Evolutionary conservation across 2,329 filamentous ascomycete species (phyloP), one percentile per base, ranked within the genome.

Genomic region (Penicillium polonicum): DNA sequence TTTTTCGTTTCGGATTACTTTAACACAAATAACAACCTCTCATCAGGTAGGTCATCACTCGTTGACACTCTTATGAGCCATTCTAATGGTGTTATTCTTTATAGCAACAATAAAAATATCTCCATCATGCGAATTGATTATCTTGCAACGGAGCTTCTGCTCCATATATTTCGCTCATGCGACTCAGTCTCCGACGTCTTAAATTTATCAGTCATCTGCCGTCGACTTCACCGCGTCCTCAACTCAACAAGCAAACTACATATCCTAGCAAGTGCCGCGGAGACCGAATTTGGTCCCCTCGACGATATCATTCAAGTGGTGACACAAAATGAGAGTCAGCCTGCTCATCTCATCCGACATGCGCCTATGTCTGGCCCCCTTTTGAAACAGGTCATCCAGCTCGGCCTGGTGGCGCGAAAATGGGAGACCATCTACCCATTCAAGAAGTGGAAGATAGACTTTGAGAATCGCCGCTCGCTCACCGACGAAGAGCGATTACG

Each of bases 341-440:
- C 82, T 4, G 82, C 82, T 3, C 84, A 87, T 66, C 62, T 82
- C 35, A 71, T 76, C 44, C 83, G 84, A 49, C 68, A 72, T 19
- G 81, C 81, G 0, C 80, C 82, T 1, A 75, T 85, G 52, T 85
- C 83, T 0, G 72, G 82, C 51, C 77, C 83, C 2, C 72, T 87
- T 6, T 74, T 87, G 38, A 76, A 79, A 59, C 83, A 86, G 62
- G 75, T 85, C 43, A 72, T 85, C 25, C 74, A 77, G 43, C 74
- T 82, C 19, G 85, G 85, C 42, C 75, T 77, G 15, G 74, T 85
- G 1, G 85, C 84, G 5, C 78, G 79, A 65, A 80, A 80, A 64
- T 86, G 83, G 80, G 82, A 82, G 65, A 76, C 78, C n/a, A 78
- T 86, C n/a, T 87, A 86, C 65, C 83, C 83, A 0, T 78, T 82